Conservation (phyloP, 1,139 yeast genomes). For the Pichia cactophila region DNA sequence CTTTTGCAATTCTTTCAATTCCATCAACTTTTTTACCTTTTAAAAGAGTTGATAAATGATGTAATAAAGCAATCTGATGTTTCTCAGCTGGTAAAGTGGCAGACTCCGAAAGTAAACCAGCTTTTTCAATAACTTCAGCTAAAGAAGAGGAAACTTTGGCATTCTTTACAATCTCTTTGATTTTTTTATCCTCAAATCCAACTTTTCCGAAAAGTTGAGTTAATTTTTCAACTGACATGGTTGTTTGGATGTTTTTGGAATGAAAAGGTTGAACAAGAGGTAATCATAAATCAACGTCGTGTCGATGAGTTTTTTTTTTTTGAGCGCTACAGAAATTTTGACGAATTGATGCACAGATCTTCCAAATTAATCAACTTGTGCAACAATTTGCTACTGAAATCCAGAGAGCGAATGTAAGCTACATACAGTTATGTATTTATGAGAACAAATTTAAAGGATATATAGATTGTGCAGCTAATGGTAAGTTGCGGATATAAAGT, state of each 20-base stretch:
- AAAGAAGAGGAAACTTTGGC: slow-evolving; percentile 73
- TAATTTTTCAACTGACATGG: slow-evolving; percentile 32
- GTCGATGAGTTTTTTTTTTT: neutral
- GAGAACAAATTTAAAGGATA: neutral
- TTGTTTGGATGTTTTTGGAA: neutral
- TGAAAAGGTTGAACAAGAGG: neutral
- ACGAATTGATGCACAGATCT: too few species aligned
- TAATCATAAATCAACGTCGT: neutral
- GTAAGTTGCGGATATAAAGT: neutral
- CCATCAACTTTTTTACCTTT: slow-evolving; percentile 40
- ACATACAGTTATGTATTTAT: too few species aligned
- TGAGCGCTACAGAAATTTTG: too few species aligned
- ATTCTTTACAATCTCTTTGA: slow-evolving; percentile 73
- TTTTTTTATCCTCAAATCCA: slow-evolving; percentile 66
- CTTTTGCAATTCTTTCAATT: slow-evolving; percentile 47
- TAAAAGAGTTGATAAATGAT: slow-evolving; percentile 63
- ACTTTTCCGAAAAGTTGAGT: slow-evolving; percentile 43
- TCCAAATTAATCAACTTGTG: too few species aligned
- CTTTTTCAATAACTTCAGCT: slow-evolving; percentile 45
- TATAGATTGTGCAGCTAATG: neutral
- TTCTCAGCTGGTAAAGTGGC: slow-evolving; percentile 33
- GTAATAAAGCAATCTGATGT: slow-evolving; percentile 54
- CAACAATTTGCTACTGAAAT: too few species aligned
- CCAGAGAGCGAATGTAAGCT: too few species aligned
- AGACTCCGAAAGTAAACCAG: slow-evolving; percentile 18